phyloP scores from a whole-genome alignment of 495 filamentous ascomycete genomes.

The Trichoderma erinaceum region DNA sequence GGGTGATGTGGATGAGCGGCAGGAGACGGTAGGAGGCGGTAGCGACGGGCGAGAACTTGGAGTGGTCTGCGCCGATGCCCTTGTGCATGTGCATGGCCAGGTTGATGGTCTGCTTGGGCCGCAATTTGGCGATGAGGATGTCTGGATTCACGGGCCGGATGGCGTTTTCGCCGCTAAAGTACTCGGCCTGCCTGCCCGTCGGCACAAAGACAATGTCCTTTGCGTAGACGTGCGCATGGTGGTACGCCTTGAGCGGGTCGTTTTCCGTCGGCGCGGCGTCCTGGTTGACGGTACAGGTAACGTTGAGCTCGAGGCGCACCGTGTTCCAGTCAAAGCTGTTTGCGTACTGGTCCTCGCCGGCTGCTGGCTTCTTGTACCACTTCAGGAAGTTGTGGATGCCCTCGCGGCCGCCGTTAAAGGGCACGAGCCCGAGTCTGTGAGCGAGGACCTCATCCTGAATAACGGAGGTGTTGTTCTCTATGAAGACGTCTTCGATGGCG shows the following conservation, averaged over 20 bases:
- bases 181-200: conserved; percentile 62
- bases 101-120: conserved; percentile 81
- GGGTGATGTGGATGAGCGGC: conserved; percentile 73
- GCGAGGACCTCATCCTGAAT: conserved; percentile 96
- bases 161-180: conserved; percentile 58
- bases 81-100: conserved; percentile 85
- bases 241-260: conserved; percentile 77
- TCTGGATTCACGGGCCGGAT: conserved; percentile 79
- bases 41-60: conserved; percentile 95
- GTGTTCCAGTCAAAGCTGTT: conserved; percentile 72
- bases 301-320: conserved; percentile 61
- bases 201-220: conserved; percentile 68
- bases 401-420: conserved; percentile 68
- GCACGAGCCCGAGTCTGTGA: conserved; percentile 82
- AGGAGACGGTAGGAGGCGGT: conserved; percentile 88
- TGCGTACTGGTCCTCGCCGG: conserved; percentile 28
- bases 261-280: conserved; percentile 61
- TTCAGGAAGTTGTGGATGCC: conserved; percentile 68
- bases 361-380: conserved; percentile 56
- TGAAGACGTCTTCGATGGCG: conserved; percentile 86
- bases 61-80: conserved; percentile 89
- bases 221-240: conserved; percentile 83
- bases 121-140: conserved; percentile 89
- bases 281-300: conserved; percentile 70
- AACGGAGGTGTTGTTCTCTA: conserved; percentile 91